A percentile compares a stretch with the other conserved stretches of the same genome.
Evolutionary conservation across 441 rosid species (phyloP).

Genomic region (Aquilaria agallochum): DNA sequence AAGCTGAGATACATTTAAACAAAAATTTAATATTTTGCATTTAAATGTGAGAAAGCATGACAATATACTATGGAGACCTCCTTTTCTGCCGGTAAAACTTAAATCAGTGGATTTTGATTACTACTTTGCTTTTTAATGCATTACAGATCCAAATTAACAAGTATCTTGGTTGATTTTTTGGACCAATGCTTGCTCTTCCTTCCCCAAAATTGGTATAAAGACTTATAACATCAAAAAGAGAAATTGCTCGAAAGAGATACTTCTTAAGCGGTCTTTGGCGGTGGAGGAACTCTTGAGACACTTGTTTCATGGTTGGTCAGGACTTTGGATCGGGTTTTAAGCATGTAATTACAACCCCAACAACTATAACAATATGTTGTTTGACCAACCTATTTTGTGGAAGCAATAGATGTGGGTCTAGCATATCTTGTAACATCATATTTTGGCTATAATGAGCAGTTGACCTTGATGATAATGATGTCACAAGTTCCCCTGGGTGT

Average conservation of each 20-base stretch:
- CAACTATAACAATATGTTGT: conserved; percentile 3
- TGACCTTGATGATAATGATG: conserved; percentile 4
- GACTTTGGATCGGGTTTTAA: conserved; percentile 2
- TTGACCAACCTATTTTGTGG: not conserved
- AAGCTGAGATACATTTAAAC: too few species aligned
- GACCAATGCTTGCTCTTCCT: too few species aligned
- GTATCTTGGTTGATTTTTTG: too few species aligned
- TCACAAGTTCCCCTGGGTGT: conserved; percentile 21
- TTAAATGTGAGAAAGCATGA: too few species aligned
- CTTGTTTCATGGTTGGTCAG: conserved; percentile 9
- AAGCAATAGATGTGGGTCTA: not conserved
- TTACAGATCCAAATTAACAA: too few species aligned
- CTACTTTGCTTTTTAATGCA: too few species aligned
- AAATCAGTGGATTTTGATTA: too few species aligned
- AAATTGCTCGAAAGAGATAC: not conserved
- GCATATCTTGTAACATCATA: not conserved
- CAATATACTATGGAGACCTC: too few species aligned
- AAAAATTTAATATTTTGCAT: too few species aligned
- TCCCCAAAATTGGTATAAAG: too few species aligned
- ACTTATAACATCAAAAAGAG: not conserved
- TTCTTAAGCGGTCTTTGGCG: not conserved
- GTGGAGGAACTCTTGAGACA: not conserved
- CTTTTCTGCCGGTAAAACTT: too few species aligned
- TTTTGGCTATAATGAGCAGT: not conserved
- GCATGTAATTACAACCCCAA: conserved; percentile 3